Evolutionary conservation across 768 basidiomycete genomes (phyloP).

Genomic region (Suillus placidus): DNA sequence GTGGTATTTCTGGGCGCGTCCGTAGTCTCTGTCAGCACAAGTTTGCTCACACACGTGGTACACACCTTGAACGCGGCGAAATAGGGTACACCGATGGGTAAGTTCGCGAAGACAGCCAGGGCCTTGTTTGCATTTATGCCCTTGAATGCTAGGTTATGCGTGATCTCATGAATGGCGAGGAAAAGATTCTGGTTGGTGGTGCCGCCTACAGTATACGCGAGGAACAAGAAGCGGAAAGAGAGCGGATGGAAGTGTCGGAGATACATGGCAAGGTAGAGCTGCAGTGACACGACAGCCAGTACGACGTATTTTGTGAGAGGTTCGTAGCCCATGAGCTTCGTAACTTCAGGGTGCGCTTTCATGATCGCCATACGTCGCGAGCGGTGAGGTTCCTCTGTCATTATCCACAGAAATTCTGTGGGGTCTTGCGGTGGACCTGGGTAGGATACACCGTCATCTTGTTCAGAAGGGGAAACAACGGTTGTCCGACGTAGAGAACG

Average conservation of each 20-base stretch:
- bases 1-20: conserved; percentile 70
- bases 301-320: conserved; percentile 91
- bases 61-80: conserved; percentile 91
- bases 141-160: conserved; percentile 94
- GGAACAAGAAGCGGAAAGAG: conserved; percentile 71
- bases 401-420: conserved; percentile 90
- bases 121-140: conserved; percentile 81
- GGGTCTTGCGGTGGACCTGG: conserved; percentile 71
- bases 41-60: neutral
- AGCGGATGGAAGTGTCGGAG: conserved; percentile 71
- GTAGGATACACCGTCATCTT: conserved; percentile 45
- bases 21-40: conserved; percentile 13
- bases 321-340: conserved; percentile 95
- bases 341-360: conserved; percentile 95
- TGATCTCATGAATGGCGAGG: conserved; percentile 97
- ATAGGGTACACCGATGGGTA: conserved; percentile 95
- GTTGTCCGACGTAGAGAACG: conserved; percentile 56
- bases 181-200: conserved; percentile 98
- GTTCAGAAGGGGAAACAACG: conserved; percentile 39
- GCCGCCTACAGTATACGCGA: conserved; percentile 87
- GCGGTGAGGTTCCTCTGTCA: conserved; percentile 98
- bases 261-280: conserved; percentile 62
- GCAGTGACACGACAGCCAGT: conserved; percentile 76
- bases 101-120: conserved; percentile 87
- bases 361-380: conserved; percentile 85